Evolutionary conservation across 805 yeast genomes (phyloP).

Genomic region (Zygosaccharomyces bisporus): DNA sequence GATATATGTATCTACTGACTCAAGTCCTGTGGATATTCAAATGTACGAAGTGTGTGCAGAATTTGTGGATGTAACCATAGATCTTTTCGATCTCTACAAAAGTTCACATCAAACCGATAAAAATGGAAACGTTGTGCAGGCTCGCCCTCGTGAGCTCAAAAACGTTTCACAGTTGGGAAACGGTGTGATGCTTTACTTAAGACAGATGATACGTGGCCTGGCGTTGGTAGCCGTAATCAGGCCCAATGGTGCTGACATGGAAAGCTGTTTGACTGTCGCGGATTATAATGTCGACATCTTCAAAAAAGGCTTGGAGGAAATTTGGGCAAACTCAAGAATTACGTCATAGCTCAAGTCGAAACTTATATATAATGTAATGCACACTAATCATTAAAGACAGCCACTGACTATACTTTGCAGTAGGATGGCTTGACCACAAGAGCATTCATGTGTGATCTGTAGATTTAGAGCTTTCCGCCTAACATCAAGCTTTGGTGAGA

Average conservation of each 20-base stretch:
- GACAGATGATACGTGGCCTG: conserved; percentile 89
- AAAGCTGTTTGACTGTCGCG: conserved; percentile 57
- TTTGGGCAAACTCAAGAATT: conserved; percentile 41
- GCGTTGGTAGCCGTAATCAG: conserved; percentile 86
- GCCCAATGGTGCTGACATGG: conserved; percentile 51
- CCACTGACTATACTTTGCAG: neutral
- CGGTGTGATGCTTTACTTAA: conserved; percentile 78
- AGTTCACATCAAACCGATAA: conserved; percentile 13
- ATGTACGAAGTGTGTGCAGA: conserved; percentile 97
- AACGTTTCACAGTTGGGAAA: conserved; percentile 75
- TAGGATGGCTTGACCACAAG: neutral
- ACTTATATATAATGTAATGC: neutral
- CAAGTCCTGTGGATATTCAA: conserved; percentile 91
- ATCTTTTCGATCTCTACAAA: conserved; percentile 70
- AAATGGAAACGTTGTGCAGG: conserved; percentile 4
- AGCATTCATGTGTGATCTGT: neutral
- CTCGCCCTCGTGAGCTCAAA: conserved; percentile 42
- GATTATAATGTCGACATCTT: conserved; percentile 87
- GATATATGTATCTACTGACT: conserved; percentile 93
- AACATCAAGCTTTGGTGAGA: conserved; percentile 22
- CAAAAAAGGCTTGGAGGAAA: conserved; percentile 68
- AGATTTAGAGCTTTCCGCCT: neutral
- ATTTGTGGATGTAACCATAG: conserved; percentile 90
- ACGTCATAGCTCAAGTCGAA: conserved; percentile 4
- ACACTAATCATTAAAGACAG: too few relatives aligned